These are phyloP conservation scores for Salinomyces thailandicus DNA, from an alignment of 2,329 filamentous ascomycete species.

Conservation along the genomic window DNA sequence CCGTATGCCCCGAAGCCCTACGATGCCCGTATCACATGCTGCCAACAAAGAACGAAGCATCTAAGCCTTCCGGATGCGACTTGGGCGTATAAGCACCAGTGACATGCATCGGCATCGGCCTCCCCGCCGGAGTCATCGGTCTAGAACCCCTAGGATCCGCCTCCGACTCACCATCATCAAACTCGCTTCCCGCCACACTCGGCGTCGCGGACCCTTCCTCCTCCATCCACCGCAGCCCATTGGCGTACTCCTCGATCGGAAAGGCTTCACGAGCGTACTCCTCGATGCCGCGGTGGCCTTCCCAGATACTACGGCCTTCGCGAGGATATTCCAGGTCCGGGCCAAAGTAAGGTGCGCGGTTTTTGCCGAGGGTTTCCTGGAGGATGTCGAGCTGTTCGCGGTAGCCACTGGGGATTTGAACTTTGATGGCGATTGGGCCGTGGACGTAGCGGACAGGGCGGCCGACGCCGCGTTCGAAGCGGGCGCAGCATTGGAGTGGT, in stretches of 20 bases:
- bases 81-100: constrained; percentile 23
- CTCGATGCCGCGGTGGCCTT: constrained; percentile 79
- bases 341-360: constrained; percentile 52
- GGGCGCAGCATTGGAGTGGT: constrained; percentile 68
- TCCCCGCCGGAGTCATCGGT: constrained; percentile 20
- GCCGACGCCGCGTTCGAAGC: constrained; percentile 68
- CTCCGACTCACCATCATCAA: constrained; percentile 12
- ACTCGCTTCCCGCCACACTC: constrained; percentile 8
- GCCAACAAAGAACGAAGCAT: constrained; percentile 23
- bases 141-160: constrained; percentile 9
- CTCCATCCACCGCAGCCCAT: constrained; percentile 87
- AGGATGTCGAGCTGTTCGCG: constrained; percentile 68
- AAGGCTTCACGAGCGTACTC: constrained; percentile 95
- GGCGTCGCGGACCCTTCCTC: constrained; percentile 29
- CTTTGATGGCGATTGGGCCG: constrained; percentile 70
- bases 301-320: constrained; percentile 75
- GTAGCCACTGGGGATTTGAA: constrained; percentile 80
- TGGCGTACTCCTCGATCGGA: constrained; percentile 85
- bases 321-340: constrained; percentile 54
- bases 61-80: constrained; percentile 22
- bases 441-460: constrained; percentile 68
- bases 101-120: constrained; percentile 16
- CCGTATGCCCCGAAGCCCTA: no score
- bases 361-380: constrained; percentile 48
- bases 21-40: constrained; percentile 13